Evolutionary conservation across 768 basidiomycete species (phyloP), one percentile per base, ranked within the genome.

Genomic region (Psilocybe sp.): DNA sequence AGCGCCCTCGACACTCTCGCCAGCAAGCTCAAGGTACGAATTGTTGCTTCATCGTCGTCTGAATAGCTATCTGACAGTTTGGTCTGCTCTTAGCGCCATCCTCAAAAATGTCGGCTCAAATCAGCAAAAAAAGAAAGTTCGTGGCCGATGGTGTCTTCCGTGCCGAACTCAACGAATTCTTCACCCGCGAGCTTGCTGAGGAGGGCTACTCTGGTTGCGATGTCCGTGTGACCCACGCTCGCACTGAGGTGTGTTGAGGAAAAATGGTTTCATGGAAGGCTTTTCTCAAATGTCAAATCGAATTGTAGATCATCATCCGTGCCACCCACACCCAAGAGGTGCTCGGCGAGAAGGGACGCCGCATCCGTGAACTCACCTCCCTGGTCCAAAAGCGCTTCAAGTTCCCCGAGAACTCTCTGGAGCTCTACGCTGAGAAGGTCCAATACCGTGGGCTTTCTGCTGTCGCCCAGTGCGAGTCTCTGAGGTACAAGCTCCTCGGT

Each of bases 201-300:
- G 97, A 99, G 74, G 96, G 96, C 61, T 99, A 98, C 83, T 98
- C 97, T 75, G 97, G 97, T 48, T 99, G 97, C 72, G 97, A 99
- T 75, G 97, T 99, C 70, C 93, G 97, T 66, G 95, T 98, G 55
- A 98, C 97, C 60, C 96, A 98, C 71, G 95, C 96, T 56, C 90
- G 96, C 65, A 99, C 97, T 61, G 97, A 99, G 79, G 91, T 92
- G 66, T 51, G 49, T 54, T 13, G 40, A 43, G 20, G 33, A 42
- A 16, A 33, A 47, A 28, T 47, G 36, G 5, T 18, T 23, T 39
- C 39, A 36, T 46, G 18, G 15, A 34, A 37, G 20, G 33, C 44
- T 43, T n/a, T 45, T 38, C 20, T 19, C 38, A 28, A 47, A 23
- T 45, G 52, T 19, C 32, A 45, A 33, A 32, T 28, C 16, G 51